These are phyloP conservation scores for Melanogaster broomeanus DNA, from an alignment of 768 basidiomycete genomes.

Conservation along the genomic window DNA sequence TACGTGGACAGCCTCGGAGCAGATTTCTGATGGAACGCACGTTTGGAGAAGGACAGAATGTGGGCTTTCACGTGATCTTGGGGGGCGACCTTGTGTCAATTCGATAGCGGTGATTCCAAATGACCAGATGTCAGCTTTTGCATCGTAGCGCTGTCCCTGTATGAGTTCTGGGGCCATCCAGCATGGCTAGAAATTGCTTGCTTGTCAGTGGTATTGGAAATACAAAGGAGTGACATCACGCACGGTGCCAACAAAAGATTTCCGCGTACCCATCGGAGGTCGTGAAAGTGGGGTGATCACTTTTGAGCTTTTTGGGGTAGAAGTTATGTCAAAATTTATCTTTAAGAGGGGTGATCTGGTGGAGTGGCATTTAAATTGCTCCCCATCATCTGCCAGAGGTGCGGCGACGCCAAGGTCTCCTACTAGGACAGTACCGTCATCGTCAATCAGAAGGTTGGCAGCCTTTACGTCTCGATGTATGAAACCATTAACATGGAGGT, in stretches of 20 bases:
- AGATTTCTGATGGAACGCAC: slow-evolving; percentile 36
- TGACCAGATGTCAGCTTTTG: slow-evolving; percentile 93
- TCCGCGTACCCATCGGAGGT: slow-evolving; percentile 71
- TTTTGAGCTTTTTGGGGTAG: slow-evolving; percentile 6
- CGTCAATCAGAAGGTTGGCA: slow-evolving; percentile 89
- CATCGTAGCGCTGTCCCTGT: slow-evolving; percentile 79
- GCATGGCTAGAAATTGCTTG: slow-evolving; percentile 61
- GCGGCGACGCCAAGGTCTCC: slow-evolving; percentile 94
- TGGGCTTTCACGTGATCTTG: slow-evolving; percentile 75
- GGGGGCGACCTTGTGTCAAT: slow-evolving; percentile 83
- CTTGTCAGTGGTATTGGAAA: not conserved
- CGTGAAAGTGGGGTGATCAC: slow-evolving; percentile 20
- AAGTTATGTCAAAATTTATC: slow-evolving; percentile 37
- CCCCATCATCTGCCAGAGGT: slow-evolving; percentile 69
- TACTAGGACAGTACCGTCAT: slow-evolving; percentile 86
- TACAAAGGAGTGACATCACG: slow-evolving; percentile 20
- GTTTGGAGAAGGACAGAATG: slow-evolving; percentile 76
- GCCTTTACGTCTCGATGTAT: slow-evolving; percentile 96
- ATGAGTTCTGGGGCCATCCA: slow-evolving; percentile 99
- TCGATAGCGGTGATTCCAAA: slow-evolving; percentile 96
- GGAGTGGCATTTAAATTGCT: slow-evolving; percentile 35
- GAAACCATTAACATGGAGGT: slow-evolving; percentile 86
- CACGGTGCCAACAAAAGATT: slow-evolving; percentile 91
- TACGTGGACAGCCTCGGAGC: not conserved
- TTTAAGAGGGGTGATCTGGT: slow-evolving; percentile 25